phyloP scores from a whole-genome alignment of 257 asterid genomes.

The Oldenlandia corymbosa region DNA sequence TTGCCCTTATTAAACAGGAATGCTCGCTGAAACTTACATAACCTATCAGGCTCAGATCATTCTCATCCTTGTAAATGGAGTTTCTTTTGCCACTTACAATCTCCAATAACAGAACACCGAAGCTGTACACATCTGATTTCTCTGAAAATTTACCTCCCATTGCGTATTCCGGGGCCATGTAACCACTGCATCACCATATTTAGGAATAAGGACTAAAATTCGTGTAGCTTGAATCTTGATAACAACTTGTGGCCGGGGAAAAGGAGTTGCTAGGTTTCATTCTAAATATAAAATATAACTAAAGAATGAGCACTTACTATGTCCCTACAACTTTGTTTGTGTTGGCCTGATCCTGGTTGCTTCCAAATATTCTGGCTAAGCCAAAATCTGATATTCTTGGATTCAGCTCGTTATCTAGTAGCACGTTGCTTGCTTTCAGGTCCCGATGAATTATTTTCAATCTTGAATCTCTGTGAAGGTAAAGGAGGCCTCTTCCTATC shows the following conservation, averaged over 20 bases:
- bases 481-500: constrained; percentile 5
- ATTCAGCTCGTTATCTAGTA: constrained; percentile 1
- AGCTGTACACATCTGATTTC: constrained; percentile 58
- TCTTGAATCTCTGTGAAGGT: constrained; percentile 10
- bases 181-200: constrained; percentile 6
- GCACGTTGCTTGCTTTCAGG: constrained; percentile 8
- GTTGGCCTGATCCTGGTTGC: constrained; percentile 11
- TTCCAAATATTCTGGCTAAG: constrained; percentile 8
- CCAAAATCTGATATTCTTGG: constrained; percentile 6
- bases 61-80: neutral
- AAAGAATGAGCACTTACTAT: constrained; percentile 4
- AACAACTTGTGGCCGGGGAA: too few relatives aligned
- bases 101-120: constrained; percentile 53
- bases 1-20: too few relatives aligned
- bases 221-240: too few relatives aligned
- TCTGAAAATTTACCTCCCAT: constrained; percentile 60
- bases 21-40: neutral
- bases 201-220: too few relatives aligned
- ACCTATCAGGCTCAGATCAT: constrained; percentile 2
- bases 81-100: constrained; percentile 52
- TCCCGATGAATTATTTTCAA: constrained; percentile 4
- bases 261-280: too few relatives aligned
- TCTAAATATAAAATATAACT: too few relatives aligned
- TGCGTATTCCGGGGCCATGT: constrained; percentile 60
- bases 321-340: constrained; percentile 3